Percentiles rank a stretch among this genome's conserved stretches.
These are phyloP conservation scores for Oldenlandia corymbosa DNA, from an alignment of 257 asterid species.

Conservation along the genomic window DNA sequence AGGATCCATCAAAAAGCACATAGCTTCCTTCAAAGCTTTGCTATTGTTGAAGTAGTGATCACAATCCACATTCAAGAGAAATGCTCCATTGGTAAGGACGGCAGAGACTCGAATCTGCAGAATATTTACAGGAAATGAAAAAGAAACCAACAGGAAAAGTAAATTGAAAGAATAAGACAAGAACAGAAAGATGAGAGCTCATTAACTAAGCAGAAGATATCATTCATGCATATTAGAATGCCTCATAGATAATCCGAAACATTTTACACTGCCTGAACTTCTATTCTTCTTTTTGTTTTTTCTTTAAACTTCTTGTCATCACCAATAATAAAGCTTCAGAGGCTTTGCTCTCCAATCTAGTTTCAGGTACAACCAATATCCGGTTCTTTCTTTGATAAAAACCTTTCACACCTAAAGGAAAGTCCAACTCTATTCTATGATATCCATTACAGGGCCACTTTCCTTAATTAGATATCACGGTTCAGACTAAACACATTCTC, in stretches of 20 bases:
- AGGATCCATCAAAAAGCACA: conserved; percentile 45
- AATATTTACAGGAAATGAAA: background rate
- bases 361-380: too few species aligned
- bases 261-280: too few species aligned
- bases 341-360: too few species aligned
- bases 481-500: background rate
- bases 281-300: too few species aligned
- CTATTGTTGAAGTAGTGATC: conserved; percentile 42
- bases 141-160: background rate
- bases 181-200: background rate
- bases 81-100: conserved; percentile 43
- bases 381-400: too few species aligned
- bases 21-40: conserved; percentile 42
- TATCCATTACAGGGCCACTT: background rate
- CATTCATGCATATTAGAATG: background rate
- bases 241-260: too few species aligned
- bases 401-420: too few species aligned
- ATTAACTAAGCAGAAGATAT: background rate
- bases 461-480: background rate
- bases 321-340: too few species aligned
- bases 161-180: background rate
- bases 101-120: conserved; percentile 39
- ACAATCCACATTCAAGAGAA: conserved; percentile 38
- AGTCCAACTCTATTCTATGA: too few species aligned
- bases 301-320: too few species aligned